Base-by-base conservation (phyloP, 306 rosid genomes). In the Vicia villosa region DNA sequence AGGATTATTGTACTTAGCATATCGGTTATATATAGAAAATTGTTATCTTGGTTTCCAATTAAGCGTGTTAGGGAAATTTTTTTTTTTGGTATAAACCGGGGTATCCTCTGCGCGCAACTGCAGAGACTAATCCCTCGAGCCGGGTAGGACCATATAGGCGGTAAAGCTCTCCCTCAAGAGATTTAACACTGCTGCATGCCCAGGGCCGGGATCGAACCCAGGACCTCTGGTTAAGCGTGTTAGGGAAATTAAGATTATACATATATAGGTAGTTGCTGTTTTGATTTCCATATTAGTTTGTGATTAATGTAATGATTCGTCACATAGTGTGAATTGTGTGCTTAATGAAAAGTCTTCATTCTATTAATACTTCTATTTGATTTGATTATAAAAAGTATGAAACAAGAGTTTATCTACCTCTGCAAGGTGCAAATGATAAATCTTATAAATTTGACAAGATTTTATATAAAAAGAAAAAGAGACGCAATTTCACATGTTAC, bases 201-300 rank as follows among this genome's bases (percentile, higher is more conserved):
- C n/a, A n/a, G n/a, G n/a, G n/a, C n/a, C n/a, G n/a, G n/a, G n/a
- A n/a, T n/a, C n/a, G n/a, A n/a, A n/a, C n/a, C n/a, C n/a, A n/a
- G n/a, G n/a, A n/a, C n/a, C n/a, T n/a, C n/a, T n/a, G n/a, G n/a
- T n/a, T 8, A 13, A 4, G 8, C 12, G 26, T 63, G 12, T 4
- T 1, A 13, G 28, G 8, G 40, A 43, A 43, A 56, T 34, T 60
- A 37, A 72, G 3, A 61, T 16, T 30, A 58, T 56, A 30, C 47
- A 45, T 46, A 12, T 3, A 14, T 50, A 9, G 34, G 11, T 7
- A 47, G 42, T 34, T 63, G 21, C 8, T 57, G 6, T 46, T 1
- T 71, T 30, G 28, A 14, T 63, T 4, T 63, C 22, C 13, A 54
- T 30, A 32, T 55, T 51, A 51, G 70, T 34, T 40, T 63, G 24